Evolutionary conservation across 1,284 basidiomycete genomes (phyloP).

Genomic region (Pyrrhoderma noxium): DNA sequence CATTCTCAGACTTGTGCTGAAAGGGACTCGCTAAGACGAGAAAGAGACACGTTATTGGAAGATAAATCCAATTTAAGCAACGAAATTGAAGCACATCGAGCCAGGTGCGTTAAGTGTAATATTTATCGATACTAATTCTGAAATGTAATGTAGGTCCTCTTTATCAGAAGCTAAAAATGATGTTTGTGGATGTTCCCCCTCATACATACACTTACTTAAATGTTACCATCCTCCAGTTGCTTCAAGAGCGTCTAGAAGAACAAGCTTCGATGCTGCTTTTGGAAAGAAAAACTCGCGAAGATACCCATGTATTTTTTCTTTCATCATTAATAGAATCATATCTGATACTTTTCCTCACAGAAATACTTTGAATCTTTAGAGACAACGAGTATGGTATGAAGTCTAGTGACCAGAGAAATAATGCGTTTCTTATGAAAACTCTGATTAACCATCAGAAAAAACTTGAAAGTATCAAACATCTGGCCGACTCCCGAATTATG

Average conservation of each 20-base stretch:
- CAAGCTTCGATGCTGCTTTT: slow-evolving; percentile 43
- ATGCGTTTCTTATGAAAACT: background rate
- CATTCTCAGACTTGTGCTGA: slow-evolving; percentile 19
- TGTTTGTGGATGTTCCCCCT: slow-evolving; percentile 20
- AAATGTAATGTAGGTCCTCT: background rate
- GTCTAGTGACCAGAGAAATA: background rate
- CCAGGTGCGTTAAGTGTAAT: no score
- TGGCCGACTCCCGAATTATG: background rate
- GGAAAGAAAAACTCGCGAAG: slow-evolving; percentile 45
- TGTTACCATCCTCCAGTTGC: slow-evolving; percentile 28
- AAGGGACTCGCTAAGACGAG: slow-evolving; percentile 13
- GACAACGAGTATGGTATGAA: slow-evolving; percentile 5
- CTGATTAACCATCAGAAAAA: slow-evolving; percentile 4
- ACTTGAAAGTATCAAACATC: slow-evolving; percentile 3
- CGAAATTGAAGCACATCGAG: no score
- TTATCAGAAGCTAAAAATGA: slow-evolving; percentile 24
- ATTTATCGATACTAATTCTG: no score
- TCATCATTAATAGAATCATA: background rate
- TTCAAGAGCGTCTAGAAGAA: slow-evolving; percentile 57
- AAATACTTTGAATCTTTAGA: slow-evolving; percentile 10
- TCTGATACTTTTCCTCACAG: background rate
- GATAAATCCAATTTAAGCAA: background rate
- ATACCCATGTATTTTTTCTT: slow-evolving; percentile 39
- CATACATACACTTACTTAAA: background rate
- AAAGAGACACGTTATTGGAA: slow-evolving; percentile 17